These are phyloP conservation scores for Phaeoacremonium minimum DNA, from an alignment of 2,329 filamentous ascomycete species.

Conservation along the genomic window DNA sequence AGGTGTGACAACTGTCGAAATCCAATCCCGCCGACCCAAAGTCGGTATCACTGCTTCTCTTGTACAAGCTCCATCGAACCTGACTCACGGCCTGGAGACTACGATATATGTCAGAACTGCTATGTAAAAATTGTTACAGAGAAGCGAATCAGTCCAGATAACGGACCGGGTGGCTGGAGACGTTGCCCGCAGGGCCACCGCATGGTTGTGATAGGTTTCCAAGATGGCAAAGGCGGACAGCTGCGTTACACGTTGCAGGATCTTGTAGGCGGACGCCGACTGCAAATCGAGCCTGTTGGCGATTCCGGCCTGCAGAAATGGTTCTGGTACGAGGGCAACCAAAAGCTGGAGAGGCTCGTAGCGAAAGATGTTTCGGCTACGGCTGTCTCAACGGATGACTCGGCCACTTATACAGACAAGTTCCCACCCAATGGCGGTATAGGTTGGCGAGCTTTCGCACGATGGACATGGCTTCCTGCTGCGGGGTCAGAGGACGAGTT, in stretches of 20 bases:
- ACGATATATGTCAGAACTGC: constrained; percentile 78
- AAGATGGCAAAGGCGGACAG: constrained; percentile 62
- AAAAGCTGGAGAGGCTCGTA: constrained; percentile 41
- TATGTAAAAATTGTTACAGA: constrained; percentile 64
- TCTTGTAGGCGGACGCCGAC: constrained; percentile 69
- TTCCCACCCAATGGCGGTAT: constrained; percentile 76
- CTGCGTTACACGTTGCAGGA: constrained; percentile 65
- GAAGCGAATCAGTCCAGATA: constrained; percentile 65
- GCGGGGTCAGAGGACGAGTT: constrained; percentile 67
- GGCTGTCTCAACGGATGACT: constrained; percentile 26
- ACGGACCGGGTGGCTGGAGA: constrained; percentile 78
- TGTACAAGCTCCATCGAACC: constrained; percentile 54
- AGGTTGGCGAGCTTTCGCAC: constrained; percentile 58
- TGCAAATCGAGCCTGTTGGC: constrained; percentile 55
- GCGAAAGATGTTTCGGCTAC: constrained; percentile 44
- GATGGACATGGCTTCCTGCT: constrained; percentile 76
- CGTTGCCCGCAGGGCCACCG: constrained; percentile 76
- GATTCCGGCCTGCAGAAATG: constrained; percentile 39
- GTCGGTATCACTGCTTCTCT: constrained; percentile 74
- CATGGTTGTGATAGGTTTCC: constrained; percentile 77
- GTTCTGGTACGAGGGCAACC: constrained; percentile 40
- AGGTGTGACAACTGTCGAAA: constrained; percentile 75
- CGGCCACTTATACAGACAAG: constrained; percentile 16
- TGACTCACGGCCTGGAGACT: constrained; percentile 62
- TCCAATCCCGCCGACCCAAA: constrained; percentile 64